phyloP scores from a whole-genome alignment of 768 basidiomycete genomes.

The Leucogyrophana mollusca region DNA sequence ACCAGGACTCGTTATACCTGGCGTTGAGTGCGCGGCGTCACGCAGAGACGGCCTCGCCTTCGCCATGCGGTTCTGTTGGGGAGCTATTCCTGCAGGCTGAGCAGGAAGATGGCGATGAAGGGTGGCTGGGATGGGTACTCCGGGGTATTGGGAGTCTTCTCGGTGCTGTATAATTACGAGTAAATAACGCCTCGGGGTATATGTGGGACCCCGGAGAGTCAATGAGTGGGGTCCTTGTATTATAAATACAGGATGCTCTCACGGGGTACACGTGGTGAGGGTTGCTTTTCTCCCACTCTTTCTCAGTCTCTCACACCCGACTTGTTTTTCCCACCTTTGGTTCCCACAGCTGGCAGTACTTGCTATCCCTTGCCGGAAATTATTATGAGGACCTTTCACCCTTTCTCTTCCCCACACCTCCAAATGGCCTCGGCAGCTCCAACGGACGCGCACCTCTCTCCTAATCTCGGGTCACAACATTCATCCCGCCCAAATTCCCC shows the following conservation, averaged over 20 bases:
- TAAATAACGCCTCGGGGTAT: no score
- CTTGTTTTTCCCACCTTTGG: constrained; percentile 46
- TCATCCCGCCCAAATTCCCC: constrained; percentile 48
- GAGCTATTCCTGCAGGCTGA: constrained; percentile 2
- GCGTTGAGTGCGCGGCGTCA: constrained; percentile 30
- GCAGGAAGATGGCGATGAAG: not conserved
- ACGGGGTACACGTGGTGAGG: constrained; percentile 29
- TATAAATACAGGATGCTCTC: constrained; percentile 24
- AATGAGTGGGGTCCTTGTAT: constrained; percentile 3
- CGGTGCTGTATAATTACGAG: not conserved
- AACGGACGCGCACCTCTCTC: constrained; percentile 36
- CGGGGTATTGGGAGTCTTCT: constrained; percentile 5
- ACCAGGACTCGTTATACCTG: constrained; percentile 36
- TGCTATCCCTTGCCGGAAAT: constrained; percentile 40
- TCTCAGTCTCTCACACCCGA: constrained; percentile 22
- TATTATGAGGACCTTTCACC: constrained; percentile 44
- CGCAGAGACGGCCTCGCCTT: constrained; percentile 27
- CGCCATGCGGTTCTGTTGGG: constrained; percentile 8
- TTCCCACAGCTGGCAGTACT: constrained; percentile 46
- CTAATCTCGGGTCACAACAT: constrained; percentile 50
- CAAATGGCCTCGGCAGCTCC: constrained; percentile 39
- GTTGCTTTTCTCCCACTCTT: constrained; percentile 11
- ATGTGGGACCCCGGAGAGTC: constrained; percentile 14
- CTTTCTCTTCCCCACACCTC: constrained; percentile 41
- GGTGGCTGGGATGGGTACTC: not conserved